Percentiles rank a stretch among this genome's conserved stretches.
Evolutionary conservation across 495 filamentous ascomycete genomes (phyloP).

Genomic region (Penicillium samsonianum): DNA sequence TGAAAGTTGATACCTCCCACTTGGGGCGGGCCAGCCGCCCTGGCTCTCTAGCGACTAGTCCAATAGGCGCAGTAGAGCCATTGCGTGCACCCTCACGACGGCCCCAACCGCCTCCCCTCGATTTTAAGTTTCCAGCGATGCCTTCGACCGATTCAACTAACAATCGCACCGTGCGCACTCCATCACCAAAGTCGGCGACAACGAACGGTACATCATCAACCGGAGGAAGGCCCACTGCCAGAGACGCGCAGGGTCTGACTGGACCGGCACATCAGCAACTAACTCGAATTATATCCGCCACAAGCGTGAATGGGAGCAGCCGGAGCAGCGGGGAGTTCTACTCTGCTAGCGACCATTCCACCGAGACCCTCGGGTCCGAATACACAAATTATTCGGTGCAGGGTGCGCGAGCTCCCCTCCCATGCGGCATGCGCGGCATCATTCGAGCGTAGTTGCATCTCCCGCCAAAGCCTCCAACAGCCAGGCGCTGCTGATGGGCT

Average conservation of each 20-base stretch:
- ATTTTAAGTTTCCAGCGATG: slow-evolving; percentile 68
- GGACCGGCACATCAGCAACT: slow-evolving; percentile 57
- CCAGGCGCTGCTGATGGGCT: slow-evolving; percentile 95
- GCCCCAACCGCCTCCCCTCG: slow-evolving; percentile 51
- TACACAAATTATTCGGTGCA: slow-evolving; percentile 69
- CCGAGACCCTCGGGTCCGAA: slow-evolving; percentile 89
- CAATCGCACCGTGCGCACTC: slow-evolving; percentile 40
- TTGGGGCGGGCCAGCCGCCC: slow-evolving; percentile 26
- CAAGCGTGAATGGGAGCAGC: slow-evolving; percentile 64
- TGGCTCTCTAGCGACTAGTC: slow-evolving; percentile 32
- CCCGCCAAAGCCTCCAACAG: slow-evolving; percentile 48
- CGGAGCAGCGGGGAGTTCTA: slow-evolving; percentile 95
- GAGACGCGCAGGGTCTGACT: slow-evolving; percentile 23
- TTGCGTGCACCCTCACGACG: slow-evolving; percentile 35
- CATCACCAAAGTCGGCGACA: slow-evolving; percentile 31
- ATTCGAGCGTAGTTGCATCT: slow-evolving; percentile 55
- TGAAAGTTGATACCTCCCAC: slow-evolving; percentile 37
- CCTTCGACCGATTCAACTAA: slow-evolving; percentile 35
- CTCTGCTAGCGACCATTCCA: slow-evolving; percentile 88
- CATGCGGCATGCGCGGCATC: slow-evolving; percentile 57
- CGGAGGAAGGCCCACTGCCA: slow-evolving; percentile 17
- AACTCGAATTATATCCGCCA: slow-evolving; percentile 72
- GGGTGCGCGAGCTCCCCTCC: slow-evolving; percentile 44
- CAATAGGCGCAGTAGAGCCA: slow-evolving; percentile 28
- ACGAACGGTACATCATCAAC: slow-evolving; percentile 15